A percentile compares a stretch with the other conserved stretches of the same genome.
Conservation (phyloP, 768 basidiomycete species). For the Panaeolus cyanescens region DNA sequence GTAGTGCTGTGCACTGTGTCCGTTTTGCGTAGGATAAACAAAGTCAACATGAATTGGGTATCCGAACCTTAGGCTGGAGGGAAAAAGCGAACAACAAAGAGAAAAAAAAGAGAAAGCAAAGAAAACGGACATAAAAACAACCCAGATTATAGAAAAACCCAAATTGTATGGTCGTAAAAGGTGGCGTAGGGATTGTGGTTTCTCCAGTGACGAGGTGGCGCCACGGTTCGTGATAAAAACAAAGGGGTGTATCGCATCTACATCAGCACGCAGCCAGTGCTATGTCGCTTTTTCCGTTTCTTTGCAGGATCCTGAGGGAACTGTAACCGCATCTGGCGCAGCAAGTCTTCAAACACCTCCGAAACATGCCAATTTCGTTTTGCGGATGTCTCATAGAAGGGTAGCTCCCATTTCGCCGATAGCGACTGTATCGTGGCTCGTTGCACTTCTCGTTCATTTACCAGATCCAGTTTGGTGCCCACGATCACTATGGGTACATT, state of each 20-base stretch:
- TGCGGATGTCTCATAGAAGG: conserved; percentile 87
- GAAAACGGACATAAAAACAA: not conserved
- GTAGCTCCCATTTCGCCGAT: conserved; percentile 67
- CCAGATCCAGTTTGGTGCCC: conserved; percentile 83
- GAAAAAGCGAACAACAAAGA: not conserved
- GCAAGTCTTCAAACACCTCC: conserved; percentile 78
- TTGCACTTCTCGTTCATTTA: conserved; percentile 78
- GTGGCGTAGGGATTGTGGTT: not conserved
- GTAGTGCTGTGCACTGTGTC: not conserved
- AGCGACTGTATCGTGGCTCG: conserved; percentile 63
- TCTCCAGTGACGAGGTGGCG: not conserved
- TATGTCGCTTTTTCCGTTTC: conserved; percentile 34
- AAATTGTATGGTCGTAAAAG: not conserved
- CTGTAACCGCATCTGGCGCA: conserved; percentile 70
- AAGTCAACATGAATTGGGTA: not conserved
- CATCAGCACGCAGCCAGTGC: conserved; percentile 42
- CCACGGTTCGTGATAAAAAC: not conserved
- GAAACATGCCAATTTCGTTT: conserved; percentile 81
- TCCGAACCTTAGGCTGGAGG: not conserved
- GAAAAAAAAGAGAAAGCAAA: not conserved
- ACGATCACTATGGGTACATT: conserved; percentile 81
- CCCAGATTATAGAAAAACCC: not conserved
- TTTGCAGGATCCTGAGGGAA: conserved; percentile 55
- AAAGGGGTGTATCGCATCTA: conserved; percentile 22
- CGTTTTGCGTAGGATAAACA: not conserved